These are phyloP conservation scores for Parasitella parasitica DNA, from an alignment of 371 early-diverging fungal genomes.

Conservation along the genomic window DNA sequence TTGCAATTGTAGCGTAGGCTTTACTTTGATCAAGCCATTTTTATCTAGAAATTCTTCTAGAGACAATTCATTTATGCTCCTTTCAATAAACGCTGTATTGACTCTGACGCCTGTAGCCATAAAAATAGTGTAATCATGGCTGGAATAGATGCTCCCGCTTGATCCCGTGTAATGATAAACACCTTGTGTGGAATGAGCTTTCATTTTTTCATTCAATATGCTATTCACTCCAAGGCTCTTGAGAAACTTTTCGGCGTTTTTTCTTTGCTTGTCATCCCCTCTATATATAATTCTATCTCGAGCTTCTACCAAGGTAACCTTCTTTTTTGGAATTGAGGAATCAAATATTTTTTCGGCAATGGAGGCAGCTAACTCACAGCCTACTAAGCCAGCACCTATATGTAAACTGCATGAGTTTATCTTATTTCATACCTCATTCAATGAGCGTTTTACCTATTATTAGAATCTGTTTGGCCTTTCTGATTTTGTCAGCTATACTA, in stretches of 20 bases:
- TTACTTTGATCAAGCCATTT: conserved; percentile 50
- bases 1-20: conserved; percentile 61
- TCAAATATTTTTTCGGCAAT: conserved; percentile 38
- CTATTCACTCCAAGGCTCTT: conserved; percentile 61
- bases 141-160: conserved; percentile 29
- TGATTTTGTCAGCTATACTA: conserved; percentile 47
- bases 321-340: conserved; percentile 38
- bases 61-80: conserved; percentile 13
- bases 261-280: conserved; percentile 38
- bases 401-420: not conserved
- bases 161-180: conserved; percentile 26
- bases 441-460: conserved; percentile 34
- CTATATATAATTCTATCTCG: conserved; percentile 37
- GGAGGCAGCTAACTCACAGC: conserved; percentile 66
- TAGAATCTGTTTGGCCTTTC: conserved; percentile 51
- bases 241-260: conserved; percentile 49
- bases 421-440: not conserved
- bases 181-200: conserved; percentile 5
- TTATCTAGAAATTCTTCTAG: conserved; percentile 35
- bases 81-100: conserved; percentile 29
- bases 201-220: conserved; percentile 59
- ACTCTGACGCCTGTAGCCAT: conserved; percentile 45
- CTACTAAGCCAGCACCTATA: conserved; percentile 61
- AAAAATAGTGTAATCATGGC: conserved; percentile 34
- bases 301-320: conserved; percentile 60